Base-by-base conservation (phyloP, 2,329 filamentous ascomycete species). In the Trichoderma atroviride region DNA sequence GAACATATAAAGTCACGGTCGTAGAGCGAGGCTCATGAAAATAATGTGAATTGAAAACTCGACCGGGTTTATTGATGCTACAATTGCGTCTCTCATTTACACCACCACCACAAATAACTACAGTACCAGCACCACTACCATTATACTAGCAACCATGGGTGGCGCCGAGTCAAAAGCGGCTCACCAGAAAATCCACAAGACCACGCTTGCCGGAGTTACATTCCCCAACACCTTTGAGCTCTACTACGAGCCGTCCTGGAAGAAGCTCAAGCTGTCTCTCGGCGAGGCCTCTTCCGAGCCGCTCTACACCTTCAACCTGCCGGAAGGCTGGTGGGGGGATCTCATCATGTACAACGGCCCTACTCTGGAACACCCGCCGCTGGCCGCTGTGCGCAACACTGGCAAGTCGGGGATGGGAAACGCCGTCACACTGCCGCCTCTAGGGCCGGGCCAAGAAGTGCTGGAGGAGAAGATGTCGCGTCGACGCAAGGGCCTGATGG, bases 371-470 rank as follows among this genome's bases (percentile, higher is more conserved):
- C 3, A 19, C 16, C 33, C 69, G 10, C 63, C 69, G 24, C 64
- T 70, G 40, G 70, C 69, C 40, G 60, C 64, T 1, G 69, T 53
- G 9, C 69, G 64, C 29, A 61, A 61, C 31, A 55, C 69, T 9
- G 63, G 69, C 52, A 52, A 31, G 31, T 24, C 56, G 16, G 59
- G 24, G 4, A 57, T 55, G 40, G 50, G 63, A 4, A 68, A 57
- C 24, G 29, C 55, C 52, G 63, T 74, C 58, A 71, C 63, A 16
- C 59, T 74, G 22, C 69, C 72, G 24, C 61, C 68, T 5, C 50
- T 71, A 1, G 43, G 22, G 37, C 55, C 69, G 16, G 72, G 72
- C n/a, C 31, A 43, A 47, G 62, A 70, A 7, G 37, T 58, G 22
- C 37, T 68, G 2, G 58, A 61, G 27, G 69, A 72, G 64, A 35